Evolutionary conservation across 192 early-diverging fungal genomes (phyloP).

Genomic region (Coemansia sp.): DNA sequence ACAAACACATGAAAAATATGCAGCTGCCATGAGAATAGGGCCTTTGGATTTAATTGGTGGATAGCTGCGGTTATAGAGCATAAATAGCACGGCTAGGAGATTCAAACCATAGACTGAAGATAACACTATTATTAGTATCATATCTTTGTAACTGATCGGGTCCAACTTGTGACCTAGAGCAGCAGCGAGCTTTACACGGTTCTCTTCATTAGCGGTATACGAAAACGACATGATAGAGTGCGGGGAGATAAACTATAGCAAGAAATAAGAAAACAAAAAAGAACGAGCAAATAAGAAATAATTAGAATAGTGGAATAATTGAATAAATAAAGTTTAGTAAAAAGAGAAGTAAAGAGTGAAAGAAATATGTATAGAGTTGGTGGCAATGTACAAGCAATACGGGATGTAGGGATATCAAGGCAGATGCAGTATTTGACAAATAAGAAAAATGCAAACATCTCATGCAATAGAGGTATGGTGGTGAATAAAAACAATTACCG

Average conservation of each 20-base stretch:
- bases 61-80: constrained; percentile 38
- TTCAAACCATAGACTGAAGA: constrained; percentile 30
- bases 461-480: too few relatives aligned
- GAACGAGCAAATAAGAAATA: neutral
- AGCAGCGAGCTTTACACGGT: constrained; percentile 19
- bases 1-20: constrained; percentile 18
- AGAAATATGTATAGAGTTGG: too few relatives aligned
- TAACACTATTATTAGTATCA: constrained; percentile 25
- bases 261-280: neutral
- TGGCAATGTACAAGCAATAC: too few relatives aligned
- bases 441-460: too few relatives aligned
- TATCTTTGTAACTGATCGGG: constrained; percentile 26
- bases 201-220: constrained; percentile 24
- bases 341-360: neutral
- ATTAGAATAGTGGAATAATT: neutral
- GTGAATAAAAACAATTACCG: neutral
- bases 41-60: constrained; percentile 46
- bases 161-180: constrained; percentile 30
- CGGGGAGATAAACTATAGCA: neutral
- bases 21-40: constrained; percentile 32
- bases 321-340: neutral
- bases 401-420: too few relatives aligned
- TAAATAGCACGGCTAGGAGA: constrained; percentile 27
- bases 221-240: constrained; percentile 44
- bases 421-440: too few relatives aligned